phyloP scores from a whole-genome alignment of 1,284 basidiomycete genomes.

The Rhizoctonia solani region DNA sequence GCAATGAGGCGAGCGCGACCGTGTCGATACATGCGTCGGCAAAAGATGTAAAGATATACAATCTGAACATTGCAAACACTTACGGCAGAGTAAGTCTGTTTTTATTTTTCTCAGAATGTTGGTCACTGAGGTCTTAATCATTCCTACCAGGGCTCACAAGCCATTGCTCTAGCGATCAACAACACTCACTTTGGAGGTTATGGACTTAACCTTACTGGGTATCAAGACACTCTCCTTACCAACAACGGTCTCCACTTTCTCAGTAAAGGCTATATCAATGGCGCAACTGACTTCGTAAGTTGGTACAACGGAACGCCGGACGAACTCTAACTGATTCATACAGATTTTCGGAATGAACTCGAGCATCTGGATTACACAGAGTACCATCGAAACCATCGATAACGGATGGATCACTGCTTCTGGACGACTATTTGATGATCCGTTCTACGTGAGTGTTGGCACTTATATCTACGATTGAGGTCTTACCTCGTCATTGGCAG shows the following conservation, averaged over 20 bases:
- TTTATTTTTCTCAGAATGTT: background rate
- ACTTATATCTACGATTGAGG: too few relatives aligned
- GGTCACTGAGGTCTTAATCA: background rate
- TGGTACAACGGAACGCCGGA: slow-evolving; percentile 13
- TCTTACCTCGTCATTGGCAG: background rate
- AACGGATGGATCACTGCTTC: slow-evolving; percentile 39
- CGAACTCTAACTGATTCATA: background rate
- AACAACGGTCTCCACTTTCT: slow-evolving; percentile 40
- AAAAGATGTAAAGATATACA: slow-evolving; percentile 28
- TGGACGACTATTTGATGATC: slow-evolving; percentile 36
- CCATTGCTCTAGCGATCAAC: slow-evolving; percentile 40
- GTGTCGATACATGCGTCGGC: slow-evolving; percentile 3
- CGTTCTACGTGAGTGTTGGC: slow-evolving; percentile 37
- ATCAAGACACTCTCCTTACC: slow-evolving; percentile 40
- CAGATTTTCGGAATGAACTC: slow-evolving; percentile 21
- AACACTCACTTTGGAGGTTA: slow-evolving; percentile 38
- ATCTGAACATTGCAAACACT: slow-evolving; percentile 25
- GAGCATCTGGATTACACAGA: slow-evolving; percentile 35
- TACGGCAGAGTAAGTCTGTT: background rate
- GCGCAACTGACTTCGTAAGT: slow-evolving; percentile 40
- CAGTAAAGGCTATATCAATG: slow-evolving; percentile 36
- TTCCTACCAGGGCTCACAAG: slow-evolving; percentile 35
- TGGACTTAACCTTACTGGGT: slow-evolving; percentile 38
- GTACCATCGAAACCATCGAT: slow-evolving; percentile 36
- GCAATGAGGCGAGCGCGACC: slow-evolving; percentile 31